Percentiles rank a stretch among this genome's conserved stretches.
phyloP scores from a whole-genome alignment of 352 stramenopile species.

The Blastocystis hominis region DNA sequence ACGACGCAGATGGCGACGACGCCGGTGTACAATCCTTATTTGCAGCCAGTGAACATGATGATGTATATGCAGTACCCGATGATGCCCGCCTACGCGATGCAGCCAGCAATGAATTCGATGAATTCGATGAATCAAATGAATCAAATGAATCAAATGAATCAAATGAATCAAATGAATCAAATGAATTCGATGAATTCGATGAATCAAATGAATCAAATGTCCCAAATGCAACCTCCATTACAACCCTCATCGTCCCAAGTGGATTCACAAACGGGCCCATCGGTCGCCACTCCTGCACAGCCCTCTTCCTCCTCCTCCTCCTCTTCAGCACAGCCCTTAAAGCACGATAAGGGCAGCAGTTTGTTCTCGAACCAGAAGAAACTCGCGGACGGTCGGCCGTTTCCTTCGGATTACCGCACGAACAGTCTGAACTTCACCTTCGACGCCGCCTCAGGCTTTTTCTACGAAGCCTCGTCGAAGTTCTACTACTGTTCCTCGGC shows the following conservation, averaged over 20 bases:
- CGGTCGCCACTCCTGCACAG: background rate
- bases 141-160: background rate
- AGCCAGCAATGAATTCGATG: background rate
- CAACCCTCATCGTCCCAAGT: background rate
- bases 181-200: background rate
- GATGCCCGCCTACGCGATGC: background rate
- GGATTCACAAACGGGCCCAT: background rate
- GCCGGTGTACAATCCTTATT: background rate
- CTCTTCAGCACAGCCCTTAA: background rate
- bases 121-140: background rate
- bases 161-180: background rate
- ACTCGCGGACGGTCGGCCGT: slow-evolving; percentile 22
- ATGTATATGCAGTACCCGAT: background rate
- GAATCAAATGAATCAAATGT: background rate
- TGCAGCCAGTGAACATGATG: background rate
- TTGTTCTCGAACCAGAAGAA: background rate
- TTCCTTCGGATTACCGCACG: background rate
- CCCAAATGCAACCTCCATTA: background rate
- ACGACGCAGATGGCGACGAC: background rate
- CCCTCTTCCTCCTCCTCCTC: background rate
- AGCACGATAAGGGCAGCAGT: background rate
- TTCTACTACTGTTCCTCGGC: slow-evolving; percentile 15
- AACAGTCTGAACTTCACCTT: background rate
- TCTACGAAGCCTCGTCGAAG: background rate
- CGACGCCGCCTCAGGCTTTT: background rate